Evolutionary conservation across 176 grass and related monocot genomes (phyloP), one percentile per base, ranked within the genome.

Genomic region (Oryza longistaminata): DNA sequence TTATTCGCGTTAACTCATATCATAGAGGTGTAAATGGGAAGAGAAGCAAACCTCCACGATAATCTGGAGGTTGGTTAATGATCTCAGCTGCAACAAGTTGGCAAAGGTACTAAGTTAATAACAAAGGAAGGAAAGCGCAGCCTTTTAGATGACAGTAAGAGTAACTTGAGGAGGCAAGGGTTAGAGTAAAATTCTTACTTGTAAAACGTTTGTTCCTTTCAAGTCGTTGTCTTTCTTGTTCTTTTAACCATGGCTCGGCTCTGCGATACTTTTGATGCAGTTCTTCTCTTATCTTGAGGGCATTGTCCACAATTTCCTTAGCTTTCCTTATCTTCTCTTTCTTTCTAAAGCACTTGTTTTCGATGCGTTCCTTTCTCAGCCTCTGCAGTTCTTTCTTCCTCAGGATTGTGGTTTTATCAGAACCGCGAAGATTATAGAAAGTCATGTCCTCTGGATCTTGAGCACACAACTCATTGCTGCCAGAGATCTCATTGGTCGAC

Each of bases 1-100:
- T 22, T 15, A 29, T 70, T 81, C 27, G 9, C 42, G 2, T 9
- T 43, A 43, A 29, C 69, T 40, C 33, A 39, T 43, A 72, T 37
- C 35, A 37, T 37, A 37, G 29, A 16, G 13, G 5, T 22, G 14
- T 39, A 77, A 66, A 67, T 66, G 61, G 27, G 13, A 75, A 25
- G 21, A 67, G 72, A 84, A 84, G 42, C 71, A 84, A 53, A 43
- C 42, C 42, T 43, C 42, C 42, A 43, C 42, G 1, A 75, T 65
- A 52, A 75, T 61, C 29, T 84, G 82, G 71, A 35, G 61, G 39
- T 7, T 37, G 3, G 2, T 75, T 11, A 17, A 66, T 67, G 21
- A 11, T 29, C 29, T 75, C 82, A 75, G 5, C 71, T 84, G 72
- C 82, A 84, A 37, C 9, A 75, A 66, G 43, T 83, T 66, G 58